phyloP scores from a whole-genome alignment of 2,329 filamentous ascomycete species.

The Penicillium brasilianum region DNA sequence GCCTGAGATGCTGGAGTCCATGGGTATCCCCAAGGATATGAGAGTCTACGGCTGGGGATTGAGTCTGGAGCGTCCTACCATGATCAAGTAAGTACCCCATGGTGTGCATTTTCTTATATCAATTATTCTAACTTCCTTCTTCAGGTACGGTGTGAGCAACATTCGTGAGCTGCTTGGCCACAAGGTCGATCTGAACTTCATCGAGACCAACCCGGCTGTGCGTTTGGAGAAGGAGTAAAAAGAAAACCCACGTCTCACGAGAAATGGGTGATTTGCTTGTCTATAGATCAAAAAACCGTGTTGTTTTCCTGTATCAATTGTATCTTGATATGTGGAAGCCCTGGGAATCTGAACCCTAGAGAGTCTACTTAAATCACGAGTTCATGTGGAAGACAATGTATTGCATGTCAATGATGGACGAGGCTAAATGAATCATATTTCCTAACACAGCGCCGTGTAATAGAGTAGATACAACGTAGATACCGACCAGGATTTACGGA shows the following conservation, averaged over 20 bases:
- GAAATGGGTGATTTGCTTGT: slow-evolving; percentile 16
- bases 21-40: slow-evolving; percentile 91
- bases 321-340: slow-evolving; percentile 23
- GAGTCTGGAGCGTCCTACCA: slow-evolving; percentile 90
- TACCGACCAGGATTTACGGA: neutral
- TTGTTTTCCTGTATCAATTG: slow-evolving; percentile 15
- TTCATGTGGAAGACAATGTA: slow-evolving; percentile 31
- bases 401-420: slow-evolving; percentile 29
- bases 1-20: slow-evolving; percentile 93
- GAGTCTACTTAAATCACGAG: slow-evolving; percentile 26
- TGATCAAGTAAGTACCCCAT: slow-evolving; percentile 78
- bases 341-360: slow-evolving; percentile 1
- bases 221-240: slow-evolving; percentile 80
- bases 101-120: neutral
- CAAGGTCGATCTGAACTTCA: slow-evolving; percentile 92
- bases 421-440: slow-evolving; percentile 30
- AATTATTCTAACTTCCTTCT: slow-evolving; percentile 13
- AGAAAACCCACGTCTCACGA: slow-evolving; percentile 8
- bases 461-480: neutral
- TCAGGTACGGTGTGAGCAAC: slow-evolving; percentile 75
- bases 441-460: neutral
- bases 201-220: slow-evolving; percentile 88
- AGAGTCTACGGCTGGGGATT: slow-evolving; percentile 93
- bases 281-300: slow-evolving; percentile 26
- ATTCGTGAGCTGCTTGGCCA: slow-evolving; percentile 92